Base-by-base conservation (phyloP, 106 monocot genomes). In the Platanthera zijinensis region DNA sequence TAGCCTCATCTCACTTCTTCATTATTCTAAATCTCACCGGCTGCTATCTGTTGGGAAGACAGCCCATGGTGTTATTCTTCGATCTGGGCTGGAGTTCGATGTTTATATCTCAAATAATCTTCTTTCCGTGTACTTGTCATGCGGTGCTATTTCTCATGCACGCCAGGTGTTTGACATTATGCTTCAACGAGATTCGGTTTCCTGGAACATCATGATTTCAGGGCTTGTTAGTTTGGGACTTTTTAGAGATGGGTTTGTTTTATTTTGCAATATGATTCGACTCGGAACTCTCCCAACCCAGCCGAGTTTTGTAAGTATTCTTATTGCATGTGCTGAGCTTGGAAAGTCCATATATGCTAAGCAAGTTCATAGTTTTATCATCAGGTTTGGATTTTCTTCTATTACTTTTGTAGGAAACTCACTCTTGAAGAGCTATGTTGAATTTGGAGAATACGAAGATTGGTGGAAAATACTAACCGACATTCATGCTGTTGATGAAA, bases 161-260 rank as follows among this genome's bases (percentile, higher is more conserved):
- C 22, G 48, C 39, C 21, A 52, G 32, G 22, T 85, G 72, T 85
- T 85, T 45, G 79, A 69, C 8, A 32, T 17, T 79, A 85, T 85
- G 85, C 50, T 48, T 52, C 8, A 51, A 8, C 75, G 76, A 76
- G 85, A 85, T 74, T 76, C 54, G 22, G 79, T 85, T 53, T 79
- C 85, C 54, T 85, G 82, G 82, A 85, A 85, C 68, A 85, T 79
- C 8, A 82, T 85, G 82, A 76, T 82, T 21, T 79, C 79, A 22
- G 85, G 85, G 67, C 72, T 54, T 53, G 49, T 79, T 18, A 21
- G 50, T 10, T 64, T 54, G 22, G 79, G 78, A 8, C 15, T 56
- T 14, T 73, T 13, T 57, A 6, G 3, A 30, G 69, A 76, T 54
- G 85, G 75, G 62, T 76, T 85, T 47, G 10, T 6, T 17, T 67